Percentiles rank a stretch among this genome's conserved stretches.
Conservation (phyloP, 805 yeast genomes). For the Pichia nakasei region DNA sequence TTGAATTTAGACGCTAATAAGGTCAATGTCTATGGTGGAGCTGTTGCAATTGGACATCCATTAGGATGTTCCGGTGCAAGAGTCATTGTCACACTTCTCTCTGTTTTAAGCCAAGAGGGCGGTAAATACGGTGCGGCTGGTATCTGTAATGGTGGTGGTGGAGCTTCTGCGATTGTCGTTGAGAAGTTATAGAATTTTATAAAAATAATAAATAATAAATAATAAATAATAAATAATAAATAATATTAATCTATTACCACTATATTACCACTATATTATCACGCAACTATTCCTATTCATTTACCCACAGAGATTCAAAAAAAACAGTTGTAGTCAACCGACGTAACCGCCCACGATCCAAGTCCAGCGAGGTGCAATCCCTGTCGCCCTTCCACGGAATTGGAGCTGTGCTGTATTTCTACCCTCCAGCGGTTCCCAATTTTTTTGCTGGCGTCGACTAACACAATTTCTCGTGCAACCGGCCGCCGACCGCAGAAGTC, state of each 20-base stretch:
- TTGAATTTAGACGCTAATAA: constrained; percentile 54
- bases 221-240: too few relatives aligned
- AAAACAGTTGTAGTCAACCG: constrained; percentile 18
- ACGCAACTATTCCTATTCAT: too few relatives aligned
- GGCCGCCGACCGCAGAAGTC: constrained; percentile 31
- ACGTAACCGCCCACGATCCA: constrained; percentile 15
- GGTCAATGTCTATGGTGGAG: constrained; percentile 90
- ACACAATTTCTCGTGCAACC: not conserved
- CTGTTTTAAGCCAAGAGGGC: constrained; percentile 74
- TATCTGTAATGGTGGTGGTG: constrained; percentile 99
- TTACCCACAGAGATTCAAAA: too few relatives aligned
- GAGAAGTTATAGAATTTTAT: constrained; percentile 59
- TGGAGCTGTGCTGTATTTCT: constrained; percentile 37
- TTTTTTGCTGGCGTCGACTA: constrained; percentile 22
- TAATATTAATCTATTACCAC: too few relatives aligned
- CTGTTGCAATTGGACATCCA: constrained; percentile 93
- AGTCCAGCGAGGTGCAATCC: constrained; percentile 32
- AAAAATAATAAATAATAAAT: too few relatives aligned
- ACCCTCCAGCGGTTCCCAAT: constrained; percentile 33
- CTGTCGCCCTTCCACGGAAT: constrained; percentile 34
- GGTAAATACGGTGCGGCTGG: constrained; percentile 92
- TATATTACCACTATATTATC: too few relatives aligned
- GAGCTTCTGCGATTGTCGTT: constrained; percentile 88
- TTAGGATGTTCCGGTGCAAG: constrained; percentile 96
- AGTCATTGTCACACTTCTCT: constrained; percentile 75